Evolutionary conservation across 192 early-diverging fungal genomes (phyloP), one percentile per base, ranked within the genome.

Genomic region (Backusella mclennaniae): DNA sequence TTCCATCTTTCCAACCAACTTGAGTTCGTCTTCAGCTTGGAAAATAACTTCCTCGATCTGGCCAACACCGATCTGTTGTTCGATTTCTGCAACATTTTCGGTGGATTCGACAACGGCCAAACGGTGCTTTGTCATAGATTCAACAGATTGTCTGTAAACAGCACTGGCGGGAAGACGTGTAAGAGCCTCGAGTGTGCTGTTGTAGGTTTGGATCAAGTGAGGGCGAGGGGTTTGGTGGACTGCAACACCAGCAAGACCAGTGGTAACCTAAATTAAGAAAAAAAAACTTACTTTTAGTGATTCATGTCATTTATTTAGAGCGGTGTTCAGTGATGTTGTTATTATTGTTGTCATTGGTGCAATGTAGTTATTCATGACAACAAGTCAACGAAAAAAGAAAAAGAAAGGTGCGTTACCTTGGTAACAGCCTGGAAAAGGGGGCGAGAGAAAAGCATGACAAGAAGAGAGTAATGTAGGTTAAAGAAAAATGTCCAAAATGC

Each of bases 21-120:
- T 90, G 71, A 96, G 86, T 82, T 98, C 97, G 59, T 95, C 95
- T 75, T 95, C 87, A 8, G 97, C 97, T 80, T 94, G 94, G 44
- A 83, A 77, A 73, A 97, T 92, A 6, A 98, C 85, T 87, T 98
- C 95, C 83, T 98, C 97, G 76, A 98, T 93, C 85, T 96, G 94
- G 36, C 96, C 96, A 39, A 84, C 89, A 76, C 85, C 85, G 36
- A 97, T 85, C 56, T 89, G 80, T 77, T 89, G 73, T 85, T 98
- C 97, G 78, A 97, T 96, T 79, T 89, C 87, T 52, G 76, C 63
- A 53, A 93, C 82, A 71, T 94, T 90, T 74, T 93, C 90, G 70
- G 89, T 91, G 39, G 85, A 80, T 81, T 97, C 88, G 29, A 93
- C 93, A 74, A 96, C 84, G 46, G 80, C 85, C 67, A 97, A 83